Evolutionary conservation across 2,329 filamentous ascomycete species (phyloP), one percentile per base, ranked within the genome.

Genomic region (Cordyceps fumosorosea): DNA sequence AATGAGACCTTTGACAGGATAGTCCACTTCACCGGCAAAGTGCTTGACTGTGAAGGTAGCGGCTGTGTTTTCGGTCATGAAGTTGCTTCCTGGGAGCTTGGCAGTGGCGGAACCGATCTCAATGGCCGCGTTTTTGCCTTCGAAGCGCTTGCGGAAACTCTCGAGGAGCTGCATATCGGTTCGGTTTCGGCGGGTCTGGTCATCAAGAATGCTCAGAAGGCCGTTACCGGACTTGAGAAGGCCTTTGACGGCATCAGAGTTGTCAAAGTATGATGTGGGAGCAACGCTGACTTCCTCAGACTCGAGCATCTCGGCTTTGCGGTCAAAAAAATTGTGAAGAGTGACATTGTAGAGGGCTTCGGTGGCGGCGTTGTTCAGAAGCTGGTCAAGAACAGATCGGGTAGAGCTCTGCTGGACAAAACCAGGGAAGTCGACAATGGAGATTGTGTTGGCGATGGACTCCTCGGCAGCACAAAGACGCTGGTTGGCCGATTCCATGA

Each of bases 221-320:
- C 95, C 95, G 69, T 98, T 98, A 29, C 93, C 91, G 62, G 91
- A 83, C 78, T 98, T 99, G 61, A 99, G 80, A 37, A 99, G 81
- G 14, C 92, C 93, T 69, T 90, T 91, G 64, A 97, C 92, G 11
- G 93, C 92, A 73, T 98, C 95, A 0, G 90, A 92, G 74, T 98
- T 99, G 75, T 99, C 95, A 69, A 97, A 99, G 75, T 98, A 99
- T 77, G 91, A 96, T 0, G 93, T 97, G 0, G 93, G 88, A 2
- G 93, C 84, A 3, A 99, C 91, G 37, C 82, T 86, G 42, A 99
- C 91, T 72, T 99, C 95, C 73, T 99, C 95, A 1, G 89, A 92
- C 71, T 99, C 95, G 24, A 99, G 82, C 77, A 96, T 85, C 65
- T 98, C 93, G 0, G 93, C 92, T 74, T 95, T 96, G 67, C 89